Evolutionary conservation across 176 grass and related monocot species (phyloP).

Genomic region (Zizania latifolia): DNA sequence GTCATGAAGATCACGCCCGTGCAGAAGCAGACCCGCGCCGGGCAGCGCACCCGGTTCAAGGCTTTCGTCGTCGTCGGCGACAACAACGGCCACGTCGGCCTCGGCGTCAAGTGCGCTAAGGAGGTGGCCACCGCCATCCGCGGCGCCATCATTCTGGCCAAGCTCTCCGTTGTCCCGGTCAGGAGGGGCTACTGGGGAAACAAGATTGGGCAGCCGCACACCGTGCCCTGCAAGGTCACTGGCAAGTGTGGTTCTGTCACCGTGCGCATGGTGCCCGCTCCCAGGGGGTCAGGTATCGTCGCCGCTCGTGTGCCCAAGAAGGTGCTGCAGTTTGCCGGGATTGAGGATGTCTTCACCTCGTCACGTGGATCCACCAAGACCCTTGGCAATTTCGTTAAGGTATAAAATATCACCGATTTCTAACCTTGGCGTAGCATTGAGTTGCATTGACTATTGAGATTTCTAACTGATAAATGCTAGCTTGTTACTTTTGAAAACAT

Average conservation of each 20-base stretch:
- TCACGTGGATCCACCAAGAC: conserved; percentile 93
- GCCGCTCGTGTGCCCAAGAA: conserved; percentile 85
- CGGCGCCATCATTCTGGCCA: conserved; percentile 83
- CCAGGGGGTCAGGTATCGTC: conserved; percentile 71
- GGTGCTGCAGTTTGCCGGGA: conserved; percentile 83
- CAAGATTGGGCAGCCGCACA: conserved; percentile 80
- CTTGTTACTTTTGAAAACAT: conserved; percentile 5
- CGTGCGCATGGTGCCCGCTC: conserved; percentile 79
- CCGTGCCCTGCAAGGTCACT: conserved; percentile 86
- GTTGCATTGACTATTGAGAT: conserved; percentile 14
- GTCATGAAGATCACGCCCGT: conserved; percentile 93
- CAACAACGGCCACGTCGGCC: conserved; percentile 70
- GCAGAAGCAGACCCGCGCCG: conserved; percentile 91
- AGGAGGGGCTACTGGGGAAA: conserved; percentile 88
- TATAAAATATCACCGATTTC: conserved; percentile 10
- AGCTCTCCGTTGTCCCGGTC: conserved; percentile 70
- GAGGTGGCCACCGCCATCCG: conserved; percentile 89
- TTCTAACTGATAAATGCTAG: conserved; percentile 1
- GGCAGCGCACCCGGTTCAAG: conserved; percentile 85
- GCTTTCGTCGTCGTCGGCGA: conserved; percentile 91
- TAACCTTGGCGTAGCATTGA: conserved; percentile 9
- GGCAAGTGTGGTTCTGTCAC: conserved; percentile 85
- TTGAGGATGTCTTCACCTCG: conserved; percentile 82
- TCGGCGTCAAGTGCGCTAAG: conserved; percentile 89
- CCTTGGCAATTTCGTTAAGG: conserved; percentile 94